phyloP scores from a whole-genome alignment of 805 yeast genomes.

The Ogataea trehalophila region DNA sequence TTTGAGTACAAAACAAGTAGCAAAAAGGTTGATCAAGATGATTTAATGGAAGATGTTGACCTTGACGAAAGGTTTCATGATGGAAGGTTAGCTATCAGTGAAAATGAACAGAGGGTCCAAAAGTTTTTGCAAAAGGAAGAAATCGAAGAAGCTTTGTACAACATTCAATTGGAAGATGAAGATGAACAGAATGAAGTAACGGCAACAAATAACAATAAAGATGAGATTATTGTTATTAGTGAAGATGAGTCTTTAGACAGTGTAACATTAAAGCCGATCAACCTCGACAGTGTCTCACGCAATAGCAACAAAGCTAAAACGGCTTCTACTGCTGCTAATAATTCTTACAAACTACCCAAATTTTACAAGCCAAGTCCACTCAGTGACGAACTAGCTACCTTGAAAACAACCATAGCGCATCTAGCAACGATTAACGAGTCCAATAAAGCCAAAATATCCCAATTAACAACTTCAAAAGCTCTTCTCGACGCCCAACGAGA shows the following conservation, averaged over 20 bases:
- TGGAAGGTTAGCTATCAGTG: constrained; percentile 27
- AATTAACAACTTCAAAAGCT: too few relatives aligned
- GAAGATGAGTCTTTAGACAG: background rate
- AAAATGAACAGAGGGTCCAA: constrained; percentile 25
- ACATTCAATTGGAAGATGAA: constrained; percentile 20
- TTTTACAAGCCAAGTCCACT: background rate
- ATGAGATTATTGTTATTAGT: background rate
- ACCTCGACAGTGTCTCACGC: constrained; percentile 5
- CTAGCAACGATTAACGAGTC: background rate
- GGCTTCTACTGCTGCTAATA: background rate
- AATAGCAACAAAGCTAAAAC: background rate
- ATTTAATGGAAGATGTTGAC: constrained; percentile 16
- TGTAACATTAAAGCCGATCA: background rate
- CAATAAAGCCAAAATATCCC: background rate
- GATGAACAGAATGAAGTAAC: background rate
- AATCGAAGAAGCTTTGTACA: constrained; percentile 32
- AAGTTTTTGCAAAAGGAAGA: constrained; percentile 24
- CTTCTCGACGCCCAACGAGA: background rate
- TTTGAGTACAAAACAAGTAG: constrained; percentile 7
- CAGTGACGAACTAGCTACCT: background rate
- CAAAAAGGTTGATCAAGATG: constrained; percentile 5
- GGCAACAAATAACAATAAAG: background rate
- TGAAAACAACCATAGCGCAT: background rate
- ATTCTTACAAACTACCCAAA: background rate
- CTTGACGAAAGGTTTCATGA: constrained; percentile 21